These are phyloP conservation scores for Solanum hybrid DNA, from an alignment of 305 asterid species.

Conservation along the genomic window DNA sequence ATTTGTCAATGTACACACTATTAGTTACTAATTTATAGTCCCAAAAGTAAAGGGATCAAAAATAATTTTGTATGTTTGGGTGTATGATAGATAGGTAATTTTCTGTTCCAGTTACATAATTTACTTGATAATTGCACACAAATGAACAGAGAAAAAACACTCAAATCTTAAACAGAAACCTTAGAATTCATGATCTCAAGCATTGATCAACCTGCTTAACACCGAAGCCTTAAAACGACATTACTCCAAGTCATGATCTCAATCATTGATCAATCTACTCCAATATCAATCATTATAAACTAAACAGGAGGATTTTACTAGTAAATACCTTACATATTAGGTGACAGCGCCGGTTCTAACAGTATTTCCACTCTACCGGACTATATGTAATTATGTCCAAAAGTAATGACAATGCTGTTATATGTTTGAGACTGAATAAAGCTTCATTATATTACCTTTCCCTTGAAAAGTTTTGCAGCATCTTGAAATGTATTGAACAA, in stretches of 20 bases:
- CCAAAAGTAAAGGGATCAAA: background rate
- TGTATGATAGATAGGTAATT: background rate
- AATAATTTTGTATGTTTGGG: background rate
- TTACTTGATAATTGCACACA: background rate
- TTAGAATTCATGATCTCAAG: background rate
- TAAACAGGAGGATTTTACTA: background rate
- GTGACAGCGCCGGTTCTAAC: background rate
- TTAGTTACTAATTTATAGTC: background rate
- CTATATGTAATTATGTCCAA: background rate
- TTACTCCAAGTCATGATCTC: background rate
- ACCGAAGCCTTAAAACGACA: background rate
- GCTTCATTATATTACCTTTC: constrained; percentile 42
- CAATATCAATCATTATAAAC: background rate
- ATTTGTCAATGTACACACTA: constrained; percentile 9
- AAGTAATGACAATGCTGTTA: background rate
- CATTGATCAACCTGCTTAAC: background rate
- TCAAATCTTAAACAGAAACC: background rate
- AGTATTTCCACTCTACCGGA: background rate
- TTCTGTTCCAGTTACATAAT: background rate
- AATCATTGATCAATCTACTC: background rate
- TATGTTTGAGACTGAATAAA: background rate
- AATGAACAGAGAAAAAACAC: background rate
- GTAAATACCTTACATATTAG: background rate
- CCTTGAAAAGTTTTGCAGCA: constrained; percentile 81
- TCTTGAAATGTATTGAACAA: constrained; percentile 60